Evolutionary conservation across 164 flowering plant species (phyloP).

Genomic region (Paratinospora sagittata): DNA sequence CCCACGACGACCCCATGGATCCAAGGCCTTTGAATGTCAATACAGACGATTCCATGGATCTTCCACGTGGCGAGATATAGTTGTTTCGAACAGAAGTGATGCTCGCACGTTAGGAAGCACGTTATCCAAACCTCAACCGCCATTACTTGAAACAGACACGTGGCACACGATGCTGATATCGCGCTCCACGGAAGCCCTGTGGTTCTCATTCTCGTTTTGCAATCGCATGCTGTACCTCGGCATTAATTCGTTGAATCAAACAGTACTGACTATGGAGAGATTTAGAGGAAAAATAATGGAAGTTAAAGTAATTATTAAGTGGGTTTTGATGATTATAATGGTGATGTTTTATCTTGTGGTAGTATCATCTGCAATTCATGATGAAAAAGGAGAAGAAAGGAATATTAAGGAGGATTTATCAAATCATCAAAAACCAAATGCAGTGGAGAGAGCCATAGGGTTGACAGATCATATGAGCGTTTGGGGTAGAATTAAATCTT

Average conservation of each 20-base stretch:
- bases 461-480: neutral
- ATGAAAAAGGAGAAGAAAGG: neutral
- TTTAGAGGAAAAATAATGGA: neutral
- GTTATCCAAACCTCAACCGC: neutral
- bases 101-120: no score
- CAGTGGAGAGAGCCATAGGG: conserved; percentile 13
- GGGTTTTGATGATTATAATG: neutral
- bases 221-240: no score
- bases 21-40: no score
- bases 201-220: no score
- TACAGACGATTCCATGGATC: no score
- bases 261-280: no score
- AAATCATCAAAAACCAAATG: neutral
- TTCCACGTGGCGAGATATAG: no score
- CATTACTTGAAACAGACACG: neutral
- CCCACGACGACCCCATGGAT: no score
- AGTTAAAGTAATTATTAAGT: neutral
- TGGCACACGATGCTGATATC: neutral
- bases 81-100: no score
- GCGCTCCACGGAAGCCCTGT: neutral
- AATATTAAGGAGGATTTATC: neutral
- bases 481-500: conserved; percentile 5
- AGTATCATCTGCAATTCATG: neutral
- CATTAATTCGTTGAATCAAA: no score
- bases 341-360: neutral